These are phyloP conservation scores for Tympanopsis confertula DNA, from an alignment of 2,329 filamentous ascomycete genomes.

Conservation along the genomic window DNA sequence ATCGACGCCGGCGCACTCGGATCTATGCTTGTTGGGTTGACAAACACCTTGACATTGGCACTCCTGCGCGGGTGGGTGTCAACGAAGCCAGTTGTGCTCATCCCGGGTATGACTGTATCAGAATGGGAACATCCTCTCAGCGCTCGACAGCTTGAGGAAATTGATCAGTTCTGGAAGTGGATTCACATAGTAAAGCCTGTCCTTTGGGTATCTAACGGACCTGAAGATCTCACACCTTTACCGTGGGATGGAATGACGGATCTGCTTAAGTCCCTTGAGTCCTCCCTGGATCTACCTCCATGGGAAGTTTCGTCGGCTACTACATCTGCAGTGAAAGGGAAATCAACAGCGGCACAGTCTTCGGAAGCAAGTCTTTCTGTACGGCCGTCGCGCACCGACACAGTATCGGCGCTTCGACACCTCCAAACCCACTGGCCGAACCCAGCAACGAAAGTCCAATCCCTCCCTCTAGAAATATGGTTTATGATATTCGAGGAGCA, in stretches of 20 bases:
- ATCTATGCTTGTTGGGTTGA: neutral
- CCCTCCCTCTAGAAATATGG: neutral
- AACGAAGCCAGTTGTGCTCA: neutral
- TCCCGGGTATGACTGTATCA: neutral
- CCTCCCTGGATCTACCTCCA: neutral
- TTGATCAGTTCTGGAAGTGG: neutral
- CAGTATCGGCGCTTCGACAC: neutral
- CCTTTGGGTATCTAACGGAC: neutral
- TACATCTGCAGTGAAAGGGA: no score
- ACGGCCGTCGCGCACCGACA: no score
- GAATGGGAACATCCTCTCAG: slow-evolving; percentile 1
- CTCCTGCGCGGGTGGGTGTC: neutral
- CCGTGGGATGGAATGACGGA: neutral
- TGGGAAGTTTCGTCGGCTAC: neutral
- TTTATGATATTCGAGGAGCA: neutral
- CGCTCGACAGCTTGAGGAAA: neutral
- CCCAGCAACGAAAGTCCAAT: neutral
- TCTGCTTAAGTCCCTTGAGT: neutral
- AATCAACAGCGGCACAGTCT: neutral
- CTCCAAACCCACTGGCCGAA: neutral
- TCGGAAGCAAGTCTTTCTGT: no score
- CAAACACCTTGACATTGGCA: neutral
- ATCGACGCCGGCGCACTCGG: neutral
- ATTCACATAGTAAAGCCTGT: neutral
- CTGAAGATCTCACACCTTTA: neutral